Evolutionary conservation across 306 rosid species (phyloP).

Genomic region (Psophocarpus tetragonolobus): DNA sequence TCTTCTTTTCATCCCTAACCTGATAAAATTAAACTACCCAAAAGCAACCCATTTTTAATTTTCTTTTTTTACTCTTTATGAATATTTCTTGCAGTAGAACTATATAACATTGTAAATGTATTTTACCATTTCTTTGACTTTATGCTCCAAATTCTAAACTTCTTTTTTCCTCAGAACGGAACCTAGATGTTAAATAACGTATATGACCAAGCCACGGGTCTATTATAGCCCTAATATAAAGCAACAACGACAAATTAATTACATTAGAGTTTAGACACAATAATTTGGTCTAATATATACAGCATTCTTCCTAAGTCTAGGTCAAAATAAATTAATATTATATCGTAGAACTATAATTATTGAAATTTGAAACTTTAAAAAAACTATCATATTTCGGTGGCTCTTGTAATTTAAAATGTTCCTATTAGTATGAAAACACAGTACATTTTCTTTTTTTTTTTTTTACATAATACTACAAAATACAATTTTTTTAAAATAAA

Average conservation of each 20-base stretch:
- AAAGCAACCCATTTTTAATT: neutral
- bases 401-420: conserved; percentile 23
- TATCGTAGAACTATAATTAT: conserved; percentile 24
- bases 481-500: neutral
- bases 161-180: neutral
- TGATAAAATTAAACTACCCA: neutral
- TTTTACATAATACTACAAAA: neutral
- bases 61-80: neutral
- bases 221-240: conserved; percentile 34
- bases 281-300: conserved; percentile 38
- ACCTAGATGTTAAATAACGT: conserved; percentile 5
- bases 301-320: conserved; percentile 31
- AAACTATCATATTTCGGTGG: conserved; percentile 8
- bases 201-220: conserved; percentile 19
- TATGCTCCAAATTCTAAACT: neutral
- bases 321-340: conserved; percentile 35
- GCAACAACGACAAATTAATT: conserved; percentile 25
- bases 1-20: neutral
- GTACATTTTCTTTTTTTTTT: neutral
- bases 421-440: neutral
- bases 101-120: neutral
- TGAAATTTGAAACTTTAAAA: conserved; percentile 24
- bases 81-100: neutral
- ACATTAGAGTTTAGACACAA: conserved; percentile 41
- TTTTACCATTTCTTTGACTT: neutral